Evolutionary conservation across 2,329 filamentous ascomycete species (phyloP).

Genomic region (Akanthomyces dipterigenus): DNA sequence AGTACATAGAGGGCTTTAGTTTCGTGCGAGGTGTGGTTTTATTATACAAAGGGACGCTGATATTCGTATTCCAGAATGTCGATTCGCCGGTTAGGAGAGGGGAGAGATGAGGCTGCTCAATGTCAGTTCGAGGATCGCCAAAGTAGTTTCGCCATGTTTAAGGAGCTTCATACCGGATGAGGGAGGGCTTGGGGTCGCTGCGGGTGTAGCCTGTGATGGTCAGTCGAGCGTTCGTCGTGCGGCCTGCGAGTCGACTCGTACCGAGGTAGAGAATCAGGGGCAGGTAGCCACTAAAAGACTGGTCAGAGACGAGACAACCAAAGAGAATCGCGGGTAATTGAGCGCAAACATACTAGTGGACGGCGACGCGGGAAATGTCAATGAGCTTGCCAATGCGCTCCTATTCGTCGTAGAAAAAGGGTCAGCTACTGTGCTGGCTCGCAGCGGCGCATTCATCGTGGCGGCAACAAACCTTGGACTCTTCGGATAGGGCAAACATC

Average conservation of each 20-base stretch:
- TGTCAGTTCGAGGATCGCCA: conserved; percentile 20
- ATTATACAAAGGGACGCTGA: conserved; percentile 3
- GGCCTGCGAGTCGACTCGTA: conserved; percentile 34
- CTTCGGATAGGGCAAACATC: conserved; percentile 76
- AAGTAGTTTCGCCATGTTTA: too few species aligned
- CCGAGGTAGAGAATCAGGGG: conserved; percentile 95
- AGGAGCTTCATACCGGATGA: conserved; percentile 43
- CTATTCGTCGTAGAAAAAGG: conserved; percentile 38
- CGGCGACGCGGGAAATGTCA: conserved; percentile 84
- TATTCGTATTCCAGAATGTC: not conserved
- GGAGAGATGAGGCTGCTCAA: conserved; percentile 52
- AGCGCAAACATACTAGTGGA: conserved; percentile 73
- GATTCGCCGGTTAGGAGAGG: conserved; percentile 43
- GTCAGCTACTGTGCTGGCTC: not conserved
- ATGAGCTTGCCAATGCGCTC: conserved; percentile 98
- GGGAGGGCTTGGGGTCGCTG: conserved; percentile 81
- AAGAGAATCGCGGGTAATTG: not conserved
- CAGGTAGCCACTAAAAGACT: conserved; percentile 70
- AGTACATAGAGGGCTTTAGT: not conserved
- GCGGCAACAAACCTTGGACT: conserved; percentile 72
- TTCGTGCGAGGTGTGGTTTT: not conserved
- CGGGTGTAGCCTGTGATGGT: conserved; percentile 71
- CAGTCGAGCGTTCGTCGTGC: conserved; percentile 16
- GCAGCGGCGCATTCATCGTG: not conserved
- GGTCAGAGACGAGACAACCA: conserved; percentile 26